phyloP scores from a whole-genome alignment of 225 moss, liverwort and hornwort genomes.

The Climacium dendroides region DNA sequence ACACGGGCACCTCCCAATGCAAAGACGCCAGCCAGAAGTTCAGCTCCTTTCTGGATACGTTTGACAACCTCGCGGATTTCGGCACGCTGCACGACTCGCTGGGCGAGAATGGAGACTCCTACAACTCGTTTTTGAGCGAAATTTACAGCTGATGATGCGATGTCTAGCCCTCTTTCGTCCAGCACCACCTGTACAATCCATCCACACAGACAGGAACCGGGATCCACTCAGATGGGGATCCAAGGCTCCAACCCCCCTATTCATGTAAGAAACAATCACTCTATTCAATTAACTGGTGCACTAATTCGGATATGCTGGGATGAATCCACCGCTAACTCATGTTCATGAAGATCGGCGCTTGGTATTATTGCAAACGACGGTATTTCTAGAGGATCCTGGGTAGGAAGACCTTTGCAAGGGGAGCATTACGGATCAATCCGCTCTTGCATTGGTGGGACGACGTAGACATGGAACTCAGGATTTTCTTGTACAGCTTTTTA shows the following conservation, averaged over 20 bases:
- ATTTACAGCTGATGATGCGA: slow-evolving; percentile 20
- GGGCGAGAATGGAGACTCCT: slow-evolving; percentile 28
- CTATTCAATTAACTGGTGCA: neutral
- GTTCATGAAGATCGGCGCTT: neutral
- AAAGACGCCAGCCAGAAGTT: slow-evolving; percentile 21
- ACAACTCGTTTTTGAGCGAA: slow-evolving; percentile 39
- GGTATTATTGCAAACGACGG: neutral
- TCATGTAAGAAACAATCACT: slow-evolving; percentile 21
- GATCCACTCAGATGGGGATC: neutral
- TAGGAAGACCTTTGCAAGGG: neutral
- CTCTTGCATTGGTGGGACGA: neutral
- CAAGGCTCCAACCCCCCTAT: neutral
- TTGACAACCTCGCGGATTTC: slow-evolving; percentile 38
- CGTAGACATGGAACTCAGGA: slow-evolving; percentile 3
- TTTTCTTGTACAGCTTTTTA: slow-evolving; percentile 38
- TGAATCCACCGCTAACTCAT: neutral
- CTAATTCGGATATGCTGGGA: neutral
- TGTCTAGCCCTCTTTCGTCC: neutral
- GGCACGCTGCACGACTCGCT: slow-evolving; percentile 25
- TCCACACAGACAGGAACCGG: neutral
- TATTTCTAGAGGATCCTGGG: neutral
- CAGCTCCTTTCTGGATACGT: slow-evolving; percentile 40
- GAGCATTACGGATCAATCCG: neutral
- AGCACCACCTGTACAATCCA: slow-evolving; percentile 27
- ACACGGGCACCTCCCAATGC: slow-evolving; percentile 14